Percentiles rank a stretch among this genome's conserved stretches.
Conservation (phyloP, 2,329 filamentous ascomycete species). For the Aspergillus terreus region DNA sequence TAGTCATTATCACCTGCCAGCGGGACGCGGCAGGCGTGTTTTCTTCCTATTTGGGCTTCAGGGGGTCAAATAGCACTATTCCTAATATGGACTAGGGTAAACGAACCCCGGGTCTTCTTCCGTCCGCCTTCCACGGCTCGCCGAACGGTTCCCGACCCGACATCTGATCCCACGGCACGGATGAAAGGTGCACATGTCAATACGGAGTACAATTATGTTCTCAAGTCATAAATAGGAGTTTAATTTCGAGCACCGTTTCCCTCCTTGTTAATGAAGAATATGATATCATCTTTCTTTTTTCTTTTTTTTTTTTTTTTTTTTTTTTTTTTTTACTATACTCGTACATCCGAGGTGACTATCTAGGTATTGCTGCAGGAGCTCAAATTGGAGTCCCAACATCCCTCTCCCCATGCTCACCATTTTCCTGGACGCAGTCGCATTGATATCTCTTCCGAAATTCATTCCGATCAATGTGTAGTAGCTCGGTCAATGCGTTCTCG, state of each 20-base stretch:
- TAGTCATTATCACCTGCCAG: slow-evolving; percentile 3
- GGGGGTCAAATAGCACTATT: slow-evolving; percentile 1
- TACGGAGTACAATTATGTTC: too few relatives aligned
- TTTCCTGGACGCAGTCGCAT: slow-evolving; percentile 57
- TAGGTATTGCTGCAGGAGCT: slow-evolving; percentile 4
- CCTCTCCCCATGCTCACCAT: slow-evolving; percentile 4
- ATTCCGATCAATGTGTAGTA: slow-evolving; percentile 50
- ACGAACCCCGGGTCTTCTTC: not conserved
- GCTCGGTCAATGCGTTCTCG: slow-evolving; percentile 33
- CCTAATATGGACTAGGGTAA: not conserved
- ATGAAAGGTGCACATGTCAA: not conserved
- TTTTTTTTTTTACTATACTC: not conserved
- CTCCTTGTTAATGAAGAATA: too few relatives aligned
- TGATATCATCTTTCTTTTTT: not conserved
- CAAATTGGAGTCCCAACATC: slow-evolving; percentile 30
- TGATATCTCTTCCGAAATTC: slow-evolving; percentile 59
- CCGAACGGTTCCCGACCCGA: not conserved
- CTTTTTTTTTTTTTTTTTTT: too few relatives aligned
- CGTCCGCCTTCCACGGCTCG: slow-evolving; percentile 1
- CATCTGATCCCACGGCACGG: too few relatives aligned
- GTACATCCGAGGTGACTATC: not conserved
- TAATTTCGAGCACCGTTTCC: too few relatives aligned
- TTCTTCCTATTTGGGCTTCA: slow-evolving; percentile 7
- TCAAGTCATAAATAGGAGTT: too few relatives aligned
- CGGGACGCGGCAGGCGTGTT: slow-evolving; percentile 3